A percentile compares a stretch with the other conserved stretches of the same genome.
phyloP scores from a whole-genome alignment of 805 yeast genomes.

The Teunomyces cretensis region DNA sequence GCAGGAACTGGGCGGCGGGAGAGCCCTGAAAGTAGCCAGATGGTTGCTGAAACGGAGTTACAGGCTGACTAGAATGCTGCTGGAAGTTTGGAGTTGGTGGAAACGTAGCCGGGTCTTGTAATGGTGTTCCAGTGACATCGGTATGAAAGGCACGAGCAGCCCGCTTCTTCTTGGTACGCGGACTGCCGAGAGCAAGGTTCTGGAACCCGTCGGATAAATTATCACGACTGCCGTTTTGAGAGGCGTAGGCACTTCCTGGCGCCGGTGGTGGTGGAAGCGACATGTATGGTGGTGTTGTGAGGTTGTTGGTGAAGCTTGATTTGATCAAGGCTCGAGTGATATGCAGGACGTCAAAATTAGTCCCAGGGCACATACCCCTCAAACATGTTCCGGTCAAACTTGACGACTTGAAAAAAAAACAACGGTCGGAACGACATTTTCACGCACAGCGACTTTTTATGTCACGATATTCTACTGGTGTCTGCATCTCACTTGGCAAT shows the following conservation, averaged over 20 bases:
- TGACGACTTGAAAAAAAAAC: no score
- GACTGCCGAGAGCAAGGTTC: slow-evolving; percentile 9
- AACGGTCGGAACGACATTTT: no score
- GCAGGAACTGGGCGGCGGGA: neutral
- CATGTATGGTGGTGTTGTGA: slow-evolving; percentile 3
- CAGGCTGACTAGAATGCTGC: neutral
- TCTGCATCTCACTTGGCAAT: no score
- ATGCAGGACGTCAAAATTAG: no score
- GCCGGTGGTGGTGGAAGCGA: slow-evolving; percentile 10
- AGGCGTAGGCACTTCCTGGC: slow-evolving; percentile 2
- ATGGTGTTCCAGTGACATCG: slow-evolving; percentile 14
- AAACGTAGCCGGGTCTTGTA: neutral
- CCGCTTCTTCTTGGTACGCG: slow-evolving; percentile 25
- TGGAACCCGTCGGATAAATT: slow-evolving; percentile 7
- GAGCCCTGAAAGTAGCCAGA: no score
- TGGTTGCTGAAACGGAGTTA: neutral
- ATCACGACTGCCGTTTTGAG: slow-evolving; percentile 5
- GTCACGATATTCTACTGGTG: neutral
- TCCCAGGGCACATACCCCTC: no score
- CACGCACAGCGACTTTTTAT: neutral
- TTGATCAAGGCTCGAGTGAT: neutral
- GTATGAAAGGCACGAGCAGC: slow-evolving; percentile 31
- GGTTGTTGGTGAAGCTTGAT: neutral
- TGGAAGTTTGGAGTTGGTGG: neutral
- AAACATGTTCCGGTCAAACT: no score